These are phyloP conservation scores for Persicaria tinctoria DNA, from an alignment of 148 eudicot species.

Conservation along the genomic window DNA sequence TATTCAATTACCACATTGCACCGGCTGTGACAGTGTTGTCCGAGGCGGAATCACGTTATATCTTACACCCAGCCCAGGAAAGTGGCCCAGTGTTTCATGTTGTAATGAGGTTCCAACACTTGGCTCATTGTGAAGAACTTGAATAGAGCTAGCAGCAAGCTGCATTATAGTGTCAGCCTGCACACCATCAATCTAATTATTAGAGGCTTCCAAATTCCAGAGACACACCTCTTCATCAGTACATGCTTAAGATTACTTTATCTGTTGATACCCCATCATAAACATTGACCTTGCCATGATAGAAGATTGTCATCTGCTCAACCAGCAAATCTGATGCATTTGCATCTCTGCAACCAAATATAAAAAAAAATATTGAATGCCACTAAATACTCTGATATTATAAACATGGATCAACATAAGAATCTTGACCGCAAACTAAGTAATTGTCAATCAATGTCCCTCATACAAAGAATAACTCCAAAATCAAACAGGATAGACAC, in stretches of 20 bases:
- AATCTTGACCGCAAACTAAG: not conserved
- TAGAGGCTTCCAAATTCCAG: not conserved
- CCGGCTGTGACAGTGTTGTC: conserved; percentile 15
- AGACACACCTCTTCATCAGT: conserved; percentile 2
- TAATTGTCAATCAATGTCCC: not conserved
- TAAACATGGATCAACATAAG: not conserved
- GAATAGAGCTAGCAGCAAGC: conserved; percentile 70
- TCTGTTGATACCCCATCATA: conserved; percentile 75
- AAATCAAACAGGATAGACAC: not conserved
- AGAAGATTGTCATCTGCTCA: conserved; percentile 82
- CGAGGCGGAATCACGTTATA: conserved; percentile 18
- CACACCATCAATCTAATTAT: conserved; percentile 17
- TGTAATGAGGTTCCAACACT: conserved; percentile 28
- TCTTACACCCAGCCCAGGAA: conserved; percentile 29
- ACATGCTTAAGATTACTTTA: conserved; percentile 43
- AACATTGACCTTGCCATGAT: conserved; percentile 83
- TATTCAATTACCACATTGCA: conserved; percentile 21
- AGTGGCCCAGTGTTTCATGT: conserved; percentile 30
- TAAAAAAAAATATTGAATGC: conserved; percentile 10
- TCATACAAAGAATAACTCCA: not conserved
- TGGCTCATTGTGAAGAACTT: conserved; percentile 37
- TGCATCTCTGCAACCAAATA: conserved; percentile 42
- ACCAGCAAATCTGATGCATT: conserved; percentile 29
- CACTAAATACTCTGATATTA: not conserved
- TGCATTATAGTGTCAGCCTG: conserved; percentile 73